Evolutionary conservation across 2,329 filamentous ascomycete species (phyloP), one percentile per base, ranked within the genome.

Genomic region (Fusarium algeriense): DNA sequence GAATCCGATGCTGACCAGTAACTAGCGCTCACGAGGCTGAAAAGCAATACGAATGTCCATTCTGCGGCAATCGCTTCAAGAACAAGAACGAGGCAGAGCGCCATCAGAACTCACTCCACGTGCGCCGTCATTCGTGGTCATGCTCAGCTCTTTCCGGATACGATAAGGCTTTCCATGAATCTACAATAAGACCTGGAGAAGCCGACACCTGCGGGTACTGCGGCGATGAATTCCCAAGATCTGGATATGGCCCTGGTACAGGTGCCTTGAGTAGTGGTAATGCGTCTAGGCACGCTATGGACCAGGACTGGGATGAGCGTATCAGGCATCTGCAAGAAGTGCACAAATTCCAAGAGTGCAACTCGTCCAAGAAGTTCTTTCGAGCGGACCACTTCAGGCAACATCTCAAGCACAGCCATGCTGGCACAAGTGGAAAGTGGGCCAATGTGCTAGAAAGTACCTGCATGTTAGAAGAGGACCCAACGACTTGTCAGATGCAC

Each of bases 61-160:
- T 93, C 80, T 98, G 95, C 80, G 92, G 92, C 43, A 98, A 98
- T 79, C 91, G 95, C 14, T 98, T 98, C 85, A 98, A 98, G 83
- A 98, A 98, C 84, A 98, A 98, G 83, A 98, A 98, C 77, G 96
- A 98, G 83, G 95, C 95, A 5, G 95, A 98, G 81, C 90, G 96
- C 35, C 95, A 98, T 79, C 95, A 97, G 78, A 98, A 98, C 78
- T 97, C 95, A 17, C 88, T 98, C 13, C 95, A 98, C 80, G 88
- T 98, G 12, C 90, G 95, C 35, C 91, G 92, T 28, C 94, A 98
- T 82, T 98, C 95, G 52, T 99, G 96, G 96, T 98, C 95, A 14
- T 99, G 96, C 81, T 95, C 94, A 35, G 93, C 95, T 2, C 88
- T 99, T 30, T 89, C 89, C 14, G 87, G 89, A 65, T 93, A 90